phyloP scores from a whole-genome alignment of 495 filamentous ascomycete genomes.

The Letharia lupina region DNA sequence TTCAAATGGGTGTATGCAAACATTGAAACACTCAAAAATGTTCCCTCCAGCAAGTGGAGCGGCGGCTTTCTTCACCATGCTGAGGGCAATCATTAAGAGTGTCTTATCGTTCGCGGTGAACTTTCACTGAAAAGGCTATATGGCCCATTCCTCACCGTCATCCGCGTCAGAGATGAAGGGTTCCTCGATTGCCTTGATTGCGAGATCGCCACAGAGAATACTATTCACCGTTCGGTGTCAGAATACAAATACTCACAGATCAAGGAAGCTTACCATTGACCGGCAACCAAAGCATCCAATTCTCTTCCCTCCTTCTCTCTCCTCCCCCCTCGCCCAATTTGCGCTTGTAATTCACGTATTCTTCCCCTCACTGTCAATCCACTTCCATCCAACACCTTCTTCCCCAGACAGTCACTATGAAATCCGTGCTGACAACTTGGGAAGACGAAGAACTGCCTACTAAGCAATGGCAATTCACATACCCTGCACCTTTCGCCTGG shows the following conservation, averaged over 20 bases:
- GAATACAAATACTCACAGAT: not conserved
- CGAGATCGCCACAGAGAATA: conserved; percentile 88
- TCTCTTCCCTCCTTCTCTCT: conserved; percentile 81
- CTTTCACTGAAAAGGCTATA: conserved; percentile 36
- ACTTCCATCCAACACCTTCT: conserved; percentile 62
- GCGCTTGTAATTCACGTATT: conserved; percentile 76
- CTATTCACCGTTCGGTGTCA: conserved; percentile 31
- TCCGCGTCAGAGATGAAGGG: conserved; percentile 72
- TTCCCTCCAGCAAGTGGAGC: not conserved
- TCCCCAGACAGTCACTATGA: conserved; percentile 84
- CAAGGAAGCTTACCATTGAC: conserved; percentile 55
- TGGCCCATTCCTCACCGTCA: conserved; percentile 70
- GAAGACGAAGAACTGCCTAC: conserved; percentile 93
- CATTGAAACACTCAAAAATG: not conserved
- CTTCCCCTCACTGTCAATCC: conserved; percentile 50
- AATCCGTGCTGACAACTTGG: conserved; percentile 91
- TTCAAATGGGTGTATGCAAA: not conserved
- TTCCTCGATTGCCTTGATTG: conserved; percentile 85
- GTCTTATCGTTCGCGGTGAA: not conserved
- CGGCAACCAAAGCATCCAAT: conserved; percentile 77
- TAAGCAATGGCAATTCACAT: conserved; percentile 76
- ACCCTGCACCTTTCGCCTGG: conserved; percentile 89
- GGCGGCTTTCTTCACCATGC: not conserved
- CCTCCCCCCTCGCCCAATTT: conserved; percentile 61
- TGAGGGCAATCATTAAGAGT: not conserved